Evolutionary conservation across 192 early-diverging fungal species (phyloP).

Genomic region (Chytriomyces sp.): DNA sequence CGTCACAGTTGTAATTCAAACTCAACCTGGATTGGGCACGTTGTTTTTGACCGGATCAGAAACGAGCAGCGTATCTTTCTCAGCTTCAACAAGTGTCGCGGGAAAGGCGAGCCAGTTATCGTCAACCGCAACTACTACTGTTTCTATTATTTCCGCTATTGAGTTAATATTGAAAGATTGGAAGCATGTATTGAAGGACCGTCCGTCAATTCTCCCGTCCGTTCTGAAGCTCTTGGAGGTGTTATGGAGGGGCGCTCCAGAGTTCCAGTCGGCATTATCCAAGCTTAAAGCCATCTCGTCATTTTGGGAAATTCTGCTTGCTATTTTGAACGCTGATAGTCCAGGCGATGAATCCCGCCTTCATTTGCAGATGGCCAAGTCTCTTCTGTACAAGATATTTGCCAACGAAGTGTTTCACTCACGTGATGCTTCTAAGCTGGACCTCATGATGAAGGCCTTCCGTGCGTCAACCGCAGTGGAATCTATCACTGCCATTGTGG

Average conservation of each 20-base stretch:
- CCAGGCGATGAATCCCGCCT: not conserved
- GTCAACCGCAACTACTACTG: not conserved
- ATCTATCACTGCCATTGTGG: slow-evolving; percentile 17
- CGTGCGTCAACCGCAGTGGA: not conserved
- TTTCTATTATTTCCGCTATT: slow-evolving; percentile 14
- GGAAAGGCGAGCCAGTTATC: slow-evolving; percentile 6
- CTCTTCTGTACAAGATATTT: slow-evolving; percentile 11
- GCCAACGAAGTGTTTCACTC: slow-evolving; percentile 22
- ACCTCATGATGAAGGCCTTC: slow-evolving; percentile 5
- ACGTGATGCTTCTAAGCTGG: not conserved
- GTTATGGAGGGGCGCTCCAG: slow-evolving; percentile 41
- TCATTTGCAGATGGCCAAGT: not conserved
- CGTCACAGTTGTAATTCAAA: slow-evolving; percentile 39
- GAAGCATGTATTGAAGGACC: slow-evolving; percentile 12
- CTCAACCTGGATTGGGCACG: slow-evolving; percentile 50
- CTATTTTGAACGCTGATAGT: slow-evolving; percentile 25
- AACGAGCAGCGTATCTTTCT: not conserved
- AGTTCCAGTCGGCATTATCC: slow-evolving; percentile 34
- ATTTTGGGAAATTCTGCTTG: slow-evolving; percentile 40
- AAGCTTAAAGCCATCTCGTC: slow-evolving; percentile 14
- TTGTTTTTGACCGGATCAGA: slow-evolving; percentile 41
- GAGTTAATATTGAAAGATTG: slow-evolving; percentile 21
- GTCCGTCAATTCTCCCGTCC: slow-evolving; percentile 36
- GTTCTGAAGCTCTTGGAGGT: slow-evolving; percentile 35
- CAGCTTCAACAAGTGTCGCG: not conserved